Evolutionary conservation across 768 basidiomycete genomes (phyloP).

Genomic region (Lactarius evosmus): DNA sequence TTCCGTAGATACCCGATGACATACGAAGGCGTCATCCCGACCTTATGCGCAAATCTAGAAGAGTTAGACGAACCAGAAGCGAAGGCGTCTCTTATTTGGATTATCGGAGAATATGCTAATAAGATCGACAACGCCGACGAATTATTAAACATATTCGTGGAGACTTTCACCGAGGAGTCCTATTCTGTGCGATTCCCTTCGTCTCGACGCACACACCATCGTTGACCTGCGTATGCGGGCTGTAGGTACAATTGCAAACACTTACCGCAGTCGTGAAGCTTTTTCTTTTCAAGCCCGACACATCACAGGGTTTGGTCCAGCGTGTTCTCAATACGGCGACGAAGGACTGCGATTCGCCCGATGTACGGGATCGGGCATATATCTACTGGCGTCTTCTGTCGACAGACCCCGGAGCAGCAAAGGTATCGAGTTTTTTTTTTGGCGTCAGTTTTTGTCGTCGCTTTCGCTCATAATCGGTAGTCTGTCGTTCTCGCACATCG

Average conservation of each 20-base stretch:
- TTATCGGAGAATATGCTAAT: conserved; percentile 96
- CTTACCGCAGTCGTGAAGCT: conserved; percentile 96
- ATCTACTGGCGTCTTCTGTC: conserved; percentile 97
- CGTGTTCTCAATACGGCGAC: conserved; percentile 91
- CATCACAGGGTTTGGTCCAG: conserved; percentile 89
- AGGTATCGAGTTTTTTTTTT: conserved; percentile 47
- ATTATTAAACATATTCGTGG: conserved; percentile 84
- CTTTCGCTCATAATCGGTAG: conserved; percentile 36
- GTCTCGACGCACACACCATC: neutral
- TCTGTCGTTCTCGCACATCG: conserved; percentile 86
- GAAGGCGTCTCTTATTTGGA: conserved; percentile 98
- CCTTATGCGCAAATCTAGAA: conserved; percentile 90
- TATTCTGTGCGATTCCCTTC: conserved; percentile 61
- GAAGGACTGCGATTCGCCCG: conserved; percentile 94
- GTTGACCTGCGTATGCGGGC: neutral
- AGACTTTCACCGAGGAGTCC: conserved; percentile 90
- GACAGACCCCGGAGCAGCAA: conserved; percentile 93
- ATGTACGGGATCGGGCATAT: conserved; percentile 95
- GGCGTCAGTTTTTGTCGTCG: conserved; percentile 1
- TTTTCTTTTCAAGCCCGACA: conserved; percentile 92
- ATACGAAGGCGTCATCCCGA: conserved; percentile 96
- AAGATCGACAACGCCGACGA: conserved; percentile 94
- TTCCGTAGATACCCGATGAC: conserved; percentile 96
- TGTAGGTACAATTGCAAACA: conserved; percentile 62
- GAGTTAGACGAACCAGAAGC: conserved; percentile 98